Conservation (phyloP, 371 early-diverging fungal species). For the Parasitella parasitica region DNA sequence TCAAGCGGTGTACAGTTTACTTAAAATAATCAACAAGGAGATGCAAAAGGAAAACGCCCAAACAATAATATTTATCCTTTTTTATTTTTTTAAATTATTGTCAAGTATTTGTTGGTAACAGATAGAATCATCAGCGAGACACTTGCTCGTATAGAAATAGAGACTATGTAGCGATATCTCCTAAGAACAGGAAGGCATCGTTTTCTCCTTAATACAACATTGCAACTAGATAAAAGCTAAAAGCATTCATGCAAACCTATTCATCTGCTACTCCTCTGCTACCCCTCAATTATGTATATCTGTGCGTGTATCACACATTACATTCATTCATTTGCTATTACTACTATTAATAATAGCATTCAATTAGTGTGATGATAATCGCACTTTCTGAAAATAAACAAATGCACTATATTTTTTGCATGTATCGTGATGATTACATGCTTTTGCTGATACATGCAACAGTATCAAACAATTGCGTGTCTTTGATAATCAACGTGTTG, state of each 20-base stretch:
- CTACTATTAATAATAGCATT: neutral
- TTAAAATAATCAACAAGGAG: neutral
- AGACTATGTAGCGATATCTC: neutral
- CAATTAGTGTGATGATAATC: neutral
- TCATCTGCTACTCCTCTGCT: neutral
- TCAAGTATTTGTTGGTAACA: neutral
- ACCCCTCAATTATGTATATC: constrained; percentile 3
- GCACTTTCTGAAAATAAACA: neutral
- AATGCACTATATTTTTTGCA: neutral
- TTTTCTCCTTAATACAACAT: neutral
- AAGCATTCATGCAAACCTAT: neutral
- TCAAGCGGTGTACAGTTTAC: too few relatives aligned
- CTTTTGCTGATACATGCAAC: neutral
- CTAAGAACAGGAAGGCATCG: neutral
- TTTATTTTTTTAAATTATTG: neutral
- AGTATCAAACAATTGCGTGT: too few relatives aligned
- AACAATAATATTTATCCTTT: constrained; percentile 1
- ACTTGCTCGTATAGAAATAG: neutral
- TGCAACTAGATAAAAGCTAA: neutral
- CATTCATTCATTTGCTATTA: neutral
- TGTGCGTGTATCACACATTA: neutral
- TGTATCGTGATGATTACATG: neutral
- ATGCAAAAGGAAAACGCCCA: neutral
- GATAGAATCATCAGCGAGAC: neutral
- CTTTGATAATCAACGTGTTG: too few relatives aligned